Conservation (phyloP, 306 rosid genomes). For the Sphenostylis stenocarpa region DNA sequence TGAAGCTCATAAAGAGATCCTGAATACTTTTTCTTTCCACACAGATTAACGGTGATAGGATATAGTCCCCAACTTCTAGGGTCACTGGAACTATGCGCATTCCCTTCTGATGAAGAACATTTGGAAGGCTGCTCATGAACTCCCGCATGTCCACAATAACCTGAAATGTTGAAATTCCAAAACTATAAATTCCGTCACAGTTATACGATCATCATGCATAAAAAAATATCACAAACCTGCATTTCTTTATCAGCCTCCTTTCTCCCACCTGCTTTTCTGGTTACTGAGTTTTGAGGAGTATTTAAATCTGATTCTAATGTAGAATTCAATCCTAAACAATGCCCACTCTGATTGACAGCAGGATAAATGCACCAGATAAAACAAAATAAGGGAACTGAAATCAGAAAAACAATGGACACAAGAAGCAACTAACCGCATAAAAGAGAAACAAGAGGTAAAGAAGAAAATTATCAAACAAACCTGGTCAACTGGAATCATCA, state of each 20-base stretch:
- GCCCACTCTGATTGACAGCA: constrained; percentile 57
- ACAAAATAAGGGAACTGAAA: constrained; percentile 1
- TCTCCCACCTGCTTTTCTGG: constrained; percentile 95
- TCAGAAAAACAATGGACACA: constrained; percentile 4
- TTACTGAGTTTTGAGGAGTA: constrained; percentile 64
- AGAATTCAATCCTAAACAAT: constrained; percentile 67
- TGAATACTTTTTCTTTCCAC: constrained; percentile 99
- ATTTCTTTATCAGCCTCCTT: constrained; percentile 73
- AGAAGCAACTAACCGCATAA: constrained; percentile 10
- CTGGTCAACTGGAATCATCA: constrained; percentile 97
- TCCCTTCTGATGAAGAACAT: constrained; percentile 96
- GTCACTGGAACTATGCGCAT: constrained; percentile 90
- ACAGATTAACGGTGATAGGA: constrained; percentile 89
- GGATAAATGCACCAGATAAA: constrained; percentile 30
- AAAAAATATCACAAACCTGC: constrained; percentile 61
- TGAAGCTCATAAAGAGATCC: constrained; percentile 96
- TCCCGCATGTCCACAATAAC: constrained; percentile 97
- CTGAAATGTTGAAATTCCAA: constrained; percentile 53
- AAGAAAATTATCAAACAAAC: constrained; percentile 38
- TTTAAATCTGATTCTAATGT: constrained; percentile 50
- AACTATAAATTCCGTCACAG: constrained; percentile 18
- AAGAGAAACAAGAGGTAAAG: background rate
- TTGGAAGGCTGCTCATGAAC: constrained; percentile 99
- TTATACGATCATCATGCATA: background rate
- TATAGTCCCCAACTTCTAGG: constrained; percentile 96